phyloP scores from a whole-genome alignment of 805 yeast genomes.

The Sugiyamaella valdiviana region DNA sequence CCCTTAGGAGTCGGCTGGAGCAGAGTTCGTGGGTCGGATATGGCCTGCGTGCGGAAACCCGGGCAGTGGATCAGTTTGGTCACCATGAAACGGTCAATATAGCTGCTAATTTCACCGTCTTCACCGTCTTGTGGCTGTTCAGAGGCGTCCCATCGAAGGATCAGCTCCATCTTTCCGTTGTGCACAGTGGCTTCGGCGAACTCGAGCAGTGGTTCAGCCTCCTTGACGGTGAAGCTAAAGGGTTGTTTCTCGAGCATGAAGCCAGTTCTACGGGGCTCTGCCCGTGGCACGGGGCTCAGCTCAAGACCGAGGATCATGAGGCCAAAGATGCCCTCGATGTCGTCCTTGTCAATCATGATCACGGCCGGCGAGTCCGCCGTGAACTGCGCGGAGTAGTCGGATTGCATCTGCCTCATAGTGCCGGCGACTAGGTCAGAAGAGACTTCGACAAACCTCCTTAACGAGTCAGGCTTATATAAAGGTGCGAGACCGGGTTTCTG shows the following conservation, averaged over 20 bases:
- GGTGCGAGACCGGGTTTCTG: no score
- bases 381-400: neutral
- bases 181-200: no score
- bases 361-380: neutral
- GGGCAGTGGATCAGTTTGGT: conserved; percentile 59
- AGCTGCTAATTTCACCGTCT: conserved; percentile 6
- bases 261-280: neutral
- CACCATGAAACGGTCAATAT: conserved; percentile 15
- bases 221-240: neutral
- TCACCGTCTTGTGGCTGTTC: no score
- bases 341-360: neutral
- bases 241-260: neutral
- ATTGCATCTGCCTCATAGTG: neutral
- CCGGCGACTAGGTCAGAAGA: neutral
- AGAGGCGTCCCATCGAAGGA: no score
- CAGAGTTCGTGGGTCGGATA: conserved; percentile 38
- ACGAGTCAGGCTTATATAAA: no score
- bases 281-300: neutral
- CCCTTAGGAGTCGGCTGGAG: conserved; percentile 93
- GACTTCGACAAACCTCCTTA: neutral
- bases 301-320: neutral
- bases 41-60: conserved; percentile 56
- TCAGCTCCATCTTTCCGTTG: no score
- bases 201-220: neutral
- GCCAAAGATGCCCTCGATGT: neutral